Percentiles rank a stretch among this genome's conserved stretches.
phyloP scores from a whole-genome alignment of 768 basidiomycete genomes.

The Rhodotorula toruloides region DNA sequence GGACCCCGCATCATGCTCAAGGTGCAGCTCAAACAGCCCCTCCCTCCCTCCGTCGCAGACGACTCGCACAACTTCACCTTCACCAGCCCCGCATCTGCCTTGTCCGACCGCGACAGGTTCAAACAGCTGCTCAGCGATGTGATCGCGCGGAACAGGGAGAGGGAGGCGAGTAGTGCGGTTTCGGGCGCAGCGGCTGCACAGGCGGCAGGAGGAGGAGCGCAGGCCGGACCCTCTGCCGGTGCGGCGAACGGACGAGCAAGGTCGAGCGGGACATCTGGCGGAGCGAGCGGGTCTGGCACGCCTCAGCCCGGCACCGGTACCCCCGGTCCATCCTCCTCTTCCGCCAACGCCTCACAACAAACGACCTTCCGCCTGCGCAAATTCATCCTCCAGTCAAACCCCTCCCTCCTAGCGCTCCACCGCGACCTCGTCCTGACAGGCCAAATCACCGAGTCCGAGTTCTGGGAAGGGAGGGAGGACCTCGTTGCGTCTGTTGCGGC shows the following conservation, averaged over 20 bases:
- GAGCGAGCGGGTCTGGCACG: no score
- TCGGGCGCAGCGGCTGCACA: neutral
- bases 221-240: no score
- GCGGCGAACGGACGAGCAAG: no score
- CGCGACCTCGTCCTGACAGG: conserved; percentile 78
- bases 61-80: conserved; percentile 75
- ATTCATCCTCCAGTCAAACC: conserved; percentile 21
- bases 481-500: conserved; percentile 28
- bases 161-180: conserved; percentile 41
- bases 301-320: neutral
- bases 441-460: conserved; percentile 85
- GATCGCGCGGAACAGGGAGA: conserved; percentile 65
- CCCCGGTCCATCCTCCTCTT: neutral
- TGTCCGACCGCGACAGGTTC: conserved; percentile 71
- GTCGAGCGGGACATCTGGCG: no score
- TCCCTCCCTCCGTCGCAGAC: conserved; percentile 50
- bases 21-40: conserved; percentile 60
- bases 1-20: conserved; percentile 74
- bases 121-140: conserved; percentile 71
- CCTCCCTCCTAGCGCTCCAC: conserved; percentile 56
- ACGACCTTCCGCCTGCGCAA: conserved; percentile 17
- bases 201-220: conserved; percentile 1
- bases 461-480: conserved; percentile 96
- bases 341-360: neutral
- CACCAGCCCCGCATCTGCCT: conserved; percentile 57